phyloP scores from a whole-genome alignment of 768 basidiomycete species.

The Lepiota brunneoincarnata region DNA sequence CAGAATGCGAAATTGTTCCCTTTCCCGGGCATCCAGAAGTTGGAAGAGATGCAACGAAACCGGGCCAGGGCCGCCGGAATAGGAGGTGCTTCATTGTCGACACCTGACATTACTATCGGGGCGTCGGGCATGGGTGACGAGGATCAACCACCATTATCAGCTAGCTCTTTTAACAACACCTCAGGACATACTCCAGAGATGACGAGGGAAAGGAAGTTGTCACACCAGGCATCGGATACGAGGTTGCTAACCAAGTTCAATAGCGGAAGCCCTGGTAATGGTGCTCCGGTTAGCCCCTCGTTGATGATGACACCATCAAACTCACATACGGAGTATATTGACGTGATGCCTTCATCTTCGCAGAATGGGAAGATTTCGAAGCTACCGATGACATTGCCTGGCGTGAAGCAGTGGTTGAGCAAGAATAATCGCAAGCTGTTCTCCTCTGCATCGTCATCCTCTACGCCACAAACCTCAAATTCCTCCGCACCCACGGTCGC shows the following conservation, averaged over 20 bases:
- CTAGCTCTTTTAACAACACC: constrained; percentile 47
- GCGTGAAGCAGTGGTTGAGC: constrained; percentile 78
- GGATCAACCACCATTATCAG: constrained; percentile 38
- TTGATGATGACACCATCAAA: constrained; percentile 34
- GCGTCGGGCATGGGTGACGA: constrained; percentile 47
- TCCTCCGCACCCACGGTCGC: not conserved
- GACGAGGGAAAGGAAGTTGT: constrained; percentile 57
- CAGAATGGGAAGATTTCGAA: constrained; percentile 37
- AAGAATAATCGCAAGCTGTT: constrained; percentile 60
- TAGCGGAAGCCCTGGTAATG: constrained; percentile 16
- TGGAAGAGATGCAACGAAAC: constrained; percentile 66
- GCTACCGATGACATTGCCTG: constrained; percentile 73
- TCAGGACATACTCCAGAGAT: constrained; percentile 48
- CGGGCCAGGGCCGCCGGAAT: constrained; percentile 41
- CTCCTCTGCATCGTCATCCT: constrained; percentile 33
- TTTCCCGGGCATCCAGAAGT: constrained; percentile 81
- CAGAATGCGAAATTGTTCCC: constrained; percentile 82
- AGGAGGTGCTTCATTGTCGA: constrained; percentile 41
- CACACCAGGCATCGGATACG: constrained; percentile 69
- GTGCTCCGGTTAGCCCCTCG: not conserved
- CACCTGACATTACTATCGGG: constrained; percentile 33
- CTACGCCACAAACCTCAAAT: constrained; percentile 18
- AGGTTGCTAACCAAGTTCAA: constrained; percentile 55
- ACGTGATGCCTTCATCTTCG: constrained; percentile 33
- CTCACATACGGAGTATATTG: constrained; percentile 50